Evolutionary conservation across 2,329 filamentous ascomycete species (phyloP), one percentile per base, ranked within the genome.

Genomic region (Rutstroemia sydowiana): DNA sequence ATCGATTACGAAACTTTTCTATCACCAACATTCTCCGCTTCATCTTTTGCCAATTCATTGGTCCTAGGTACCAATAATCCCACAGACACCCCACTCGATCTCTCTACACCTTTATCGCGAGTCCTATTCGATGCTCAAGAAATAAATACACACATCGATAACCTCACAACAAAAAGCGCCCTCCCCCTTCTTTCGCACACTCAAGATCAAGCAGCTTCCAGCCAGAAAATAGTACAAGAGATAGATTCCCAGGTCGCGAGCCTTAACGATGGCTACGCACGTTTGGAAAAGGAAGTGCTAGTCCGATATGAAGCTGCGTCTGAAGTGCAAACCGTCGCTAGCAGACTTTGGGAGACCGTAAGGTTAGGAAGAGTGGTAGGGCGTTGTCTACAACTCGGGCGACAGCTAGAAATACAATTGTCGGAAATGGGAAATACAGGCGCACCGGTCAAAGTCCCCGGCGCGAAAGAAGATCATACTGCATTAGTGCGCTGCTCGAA

Each of bases 61-160:
- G 87, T 97, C 45, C 82, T 91, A 52, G 78, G 84, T 36, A 97
- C 92, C 51, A 97, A 97, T 74, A 95, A 96, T 71, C 78, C 89
- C 53, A 88, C 85, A 60, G 93, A 97, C 70, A 85, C 85, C 1
- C 87, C 89, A 6, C 80, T 97, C 62, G 93, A 98, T 69, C 85
- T 98, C 52, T 92, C 90, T 5, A 97, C 93, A 14, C 92, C 93
- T 2, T 78, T 98, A 44, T 95, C 91, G 5, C 83, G 89, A 50
- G 91, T 96, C 5, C 82, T 97, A 6, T 98, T 98, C 70, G 93
- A 98, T 70, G 85, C 93, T 3, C 93, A 97, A 67, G 93, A 97
- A 70, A 86, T 98, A 59, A 92, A 97, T 70, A 95, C 91, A 0
- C 90, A 95, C 66, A 95, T 98, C 57, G 89, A 98, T 68, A 79